A percentile compares a stretch with the other conserved stretches of the same genome.
Conservation (phyloP, 73 alveolate species). For the Paramecium pentaurelia region DNA sequence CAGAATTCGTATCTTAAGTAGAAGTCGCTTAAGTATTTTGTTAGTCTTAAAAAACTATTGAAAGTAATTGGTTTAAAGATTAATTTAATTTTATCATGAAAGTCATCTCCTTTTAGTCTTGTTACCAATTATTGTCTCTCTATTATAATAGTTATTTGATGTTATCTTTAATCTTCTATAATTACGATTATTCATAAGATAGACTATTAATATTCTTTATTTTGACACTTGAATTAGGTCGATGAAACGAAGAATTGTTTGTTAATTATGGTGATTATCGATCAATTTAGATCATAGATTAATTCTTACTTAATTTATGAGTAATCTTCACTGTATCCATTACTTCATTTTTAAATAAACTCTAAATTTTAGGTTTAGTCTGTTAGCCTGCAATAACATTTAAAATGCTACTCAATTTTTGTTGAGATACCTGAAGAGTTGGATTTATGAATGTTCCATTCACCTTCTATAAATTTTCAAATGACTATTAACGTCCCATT, state of each 20-base stretch:
- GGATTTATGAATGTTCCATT: slow-evolving; percentile 32
- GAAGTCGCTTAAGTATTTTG: not conserved
- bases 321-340: slow-evolving; percentile 15
- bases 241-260: slow-evolving; percentile 28
- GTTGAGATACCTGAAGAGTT: not conserved
- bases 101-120: not conserved
- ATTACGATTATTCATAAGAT: not conserved
- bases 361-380: not conserved
- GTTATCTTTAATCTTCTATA: slow-evolving; percentile 12
- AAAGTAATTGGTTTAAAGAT: not conserved
- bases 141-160: not conserved
- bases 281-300: slow-evolving; percentile 31
- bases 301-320: slow-evolving; percentile 19
- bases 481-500: not conserved
- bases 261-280: not conserved
- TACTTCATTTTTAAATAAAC: not conserved
- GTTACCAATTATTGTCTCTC: not conserved
- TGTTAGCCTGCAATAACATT: slow-evolving; percentile 56
- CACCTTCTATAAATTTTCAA: slow-evolving; percentile 38
- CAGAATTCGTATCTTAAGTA: not conserved
- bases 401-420: slow-evolving; percentile 38
- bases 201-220: slow-evolving; percentile 7
- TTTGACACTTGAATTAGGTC: slow-evolving; percentile 37
- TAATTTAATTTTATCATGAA: slow-evolving; percentile 35
- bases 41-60: not conserved